Evolutionary conservation across 306 rosid species (phyloP).

Genomic region (Quercus mongolica): DNA sequence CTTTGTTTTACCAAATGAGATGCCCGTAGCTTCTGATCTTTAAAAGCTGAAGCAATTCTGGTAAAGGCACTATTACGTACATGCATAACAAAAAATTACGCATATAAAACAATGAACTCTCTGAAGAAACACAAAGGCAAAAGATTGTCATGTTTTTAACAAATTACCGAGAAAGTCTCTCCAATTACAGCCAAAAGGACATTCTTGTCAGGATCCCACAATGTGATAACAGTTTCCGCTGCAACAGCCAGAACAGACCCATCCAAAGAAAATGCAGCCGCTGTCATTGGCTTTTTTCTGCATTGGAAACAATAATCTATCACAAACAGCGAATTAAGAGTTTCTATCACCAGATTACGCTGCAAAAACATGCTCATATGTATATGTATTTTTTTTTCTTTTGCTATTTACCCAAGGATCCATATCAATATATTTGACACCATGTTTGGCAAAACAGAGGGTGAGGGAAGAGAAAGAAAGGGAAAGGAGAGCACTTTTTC

Average conservation of each 20-base stretch:
- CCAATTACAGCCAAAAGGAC: slow-evolving; percentile 80
- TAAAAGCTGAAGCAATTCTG: background rate
- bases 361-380: slow-evolving; percentile 14
- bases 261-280: slow-evolving; percentile 85
- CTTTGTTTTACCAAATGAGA: too few relatives aligned
- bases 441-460: too few relatives aligned
- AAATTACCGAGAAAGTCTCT: slow-evolving; percentile 56
- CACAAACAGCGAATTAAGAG: slow-evolving; percentile 15
- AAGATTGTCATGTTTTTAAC: slow-evolving; percentile 6
- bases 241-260: slow-evolving; percentile 96
- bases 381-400: slow-evolving; percentile 8
- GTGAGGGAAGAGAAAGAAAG: too few relatives aligned
- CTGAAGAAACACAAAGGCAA: slow-evolving; percentile 6
- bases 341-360: slow-evolving; percentile 13
- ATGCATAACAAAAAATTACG: background rate
- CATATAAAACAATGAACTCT: background rate
- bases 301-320: slow-evolving; percentile 17
- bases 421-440: too few relatives aligned
- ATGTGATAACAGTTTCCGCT: slow-evolving; percentile 80
- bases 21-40: background rate
- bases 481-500: too few relatives aligned
- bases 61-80: background rate
- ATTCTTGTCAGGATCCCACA: slow-evolving; percentile 91
- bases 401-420: background rate
- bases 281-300: slow-evolving; percentile 86